A percentile compares a stretch with the other conserved stretches of the same genome.
Conservation (phyloP, 805 yeast species). For the Sugiyamaella boreocaroliniensis region DNA sequence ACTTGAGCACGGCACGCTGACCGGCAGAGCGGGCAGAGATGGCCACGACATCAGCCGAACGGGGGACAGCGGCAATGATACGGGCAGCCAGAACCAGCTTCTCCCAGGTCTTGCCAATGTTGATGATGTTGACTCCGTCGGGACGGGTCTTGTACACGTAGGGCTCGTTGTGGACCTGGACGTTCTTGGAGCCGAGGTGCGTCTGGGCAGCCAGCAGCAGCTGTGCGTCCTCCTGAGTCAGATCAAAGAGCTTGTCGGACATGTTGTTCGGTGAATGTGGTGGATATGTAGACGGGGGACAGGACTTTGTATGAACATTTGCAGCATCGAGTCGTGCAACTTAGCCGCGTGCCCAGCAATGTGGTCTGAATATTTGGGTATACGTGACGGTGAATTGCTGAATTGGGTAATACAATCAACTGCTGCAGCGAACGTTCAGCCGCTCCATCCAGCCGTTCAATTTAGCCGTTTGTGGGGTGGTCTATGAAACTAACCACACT, state of each 20-base stretch:
- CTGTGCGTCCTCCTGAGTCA: conserved; percentile 98
- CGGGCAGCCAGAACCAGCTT: conserved; percentile 99
- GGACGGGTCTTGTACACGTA: conserved; percentile 92
- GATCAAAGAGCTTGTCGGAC: conserved; percentile 33
- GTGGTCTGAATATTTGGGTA: background rate
- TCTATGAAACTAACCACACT: no score
- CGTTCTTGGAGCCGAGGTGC: conserved; percentile 99
- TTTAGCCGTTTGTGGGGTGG: no score
- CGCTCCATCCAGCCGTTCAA: no score
- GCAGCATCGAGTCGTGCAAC: background rate
- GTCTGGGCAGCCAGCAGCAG: conserved; percentile 98
- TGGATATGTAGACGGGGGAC: background rate
- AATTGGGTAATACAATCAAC: background rate
- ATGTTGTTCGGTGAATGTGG: conserved; percentile 9
- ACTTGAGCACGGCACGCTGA: conserved; percentile 99
- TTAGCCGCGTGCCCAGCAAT: background rate
- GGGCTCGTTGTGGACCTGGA: conserved; percentile 84
- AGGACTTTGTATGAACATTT: background rate
- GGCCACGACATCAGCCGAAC: conserved; percentile 97
- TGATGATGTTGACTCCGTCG: conserved; percentile 98
- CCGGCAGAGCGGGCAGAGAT: conserved; percentile 99
- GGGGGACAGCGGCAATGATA: conserved; percentile 98
- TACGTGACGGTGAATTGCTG: background rate
- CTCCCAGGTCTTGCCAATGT: conserved; percentile 99
- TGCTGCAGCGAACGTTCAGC: no score